Percentiles rank a stretch among this genome's conserved stretches.
Evolutionary conservation across 495 filamentous ascomycete genomes (phyloP).

Genomic region (Penicillium maclennaniae): DNA sequence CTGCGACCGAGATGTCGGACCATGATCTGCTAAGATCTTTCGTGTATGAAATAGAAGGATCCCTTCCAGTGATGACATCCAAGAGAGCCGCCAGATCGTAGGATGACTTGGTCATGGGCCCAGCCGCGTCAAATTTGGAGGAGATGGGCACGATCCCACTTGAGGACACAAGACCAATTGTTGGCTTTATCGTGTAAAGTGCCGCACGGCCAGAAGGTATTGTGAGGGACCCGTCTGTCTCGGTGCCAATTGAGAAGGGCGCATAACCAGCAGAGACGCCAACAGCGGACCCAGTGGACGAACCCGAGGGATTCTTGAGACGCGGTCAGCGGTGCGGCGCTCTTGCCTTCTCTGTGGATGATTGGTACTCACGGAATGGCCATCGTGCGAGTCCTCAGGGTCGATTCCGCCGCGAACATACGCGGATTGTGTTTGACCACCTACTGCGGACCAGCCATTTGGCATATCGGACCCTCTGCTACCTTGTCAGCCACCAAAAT

Average conservation of each 20-base stretch:
- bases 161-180: slow-evolving; percentile 23
- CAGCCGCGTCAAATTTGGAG: slow-evolving; percentile 25
- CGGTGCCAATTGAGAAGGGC: slow-evolving; percentile 42
- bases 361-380: slow-evolving; percentile 28
- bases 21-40: slow-evolving; percentile 4
- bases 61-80: slow-evolving; percentile 9
- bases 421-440: slow-evolving; percentile 42
- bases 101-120: slow-evolving; percentile 31
- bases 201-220: slow-evolving; percentile 36
- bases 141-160: slow-evolving; percentile 31
- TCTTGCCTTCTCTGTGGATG: slow-evolving; percentile 1
- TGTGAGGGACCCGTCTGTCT: slow-evolving; percentile 45
- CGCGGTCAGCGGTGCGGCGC: neutral
- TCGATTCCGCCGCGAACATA: slow-evolving; percentile 32
- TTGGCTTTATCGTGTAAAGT: slow-evolving; percentile 41
- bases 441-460: slow-evolving; percentile 42
- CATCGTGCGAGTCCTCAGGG: slow-evolving; percentile 21
- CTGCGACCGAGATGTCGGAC: slow-evolving; percentile 12
- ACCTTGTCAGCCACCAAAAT: slow-evolving; percentile 15
- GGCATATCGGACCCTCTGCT: slow-evolving; percentile 28
- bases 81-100: slow-evolving; percentile 27
- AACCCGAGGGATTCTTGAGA: slow-evolving; percentile 38
- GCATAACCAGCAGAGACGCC: slow-evolving; percentile 42
- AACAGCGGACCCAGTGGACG: slow-evolving; percentile 48
- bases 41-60: slow-evolving; percentile 2